Evolutionary conservation across 345 rosid genomes (phyloP), one percentile per base, ranked within the genome.

Genomic region (Mangifera indica): DNA sequence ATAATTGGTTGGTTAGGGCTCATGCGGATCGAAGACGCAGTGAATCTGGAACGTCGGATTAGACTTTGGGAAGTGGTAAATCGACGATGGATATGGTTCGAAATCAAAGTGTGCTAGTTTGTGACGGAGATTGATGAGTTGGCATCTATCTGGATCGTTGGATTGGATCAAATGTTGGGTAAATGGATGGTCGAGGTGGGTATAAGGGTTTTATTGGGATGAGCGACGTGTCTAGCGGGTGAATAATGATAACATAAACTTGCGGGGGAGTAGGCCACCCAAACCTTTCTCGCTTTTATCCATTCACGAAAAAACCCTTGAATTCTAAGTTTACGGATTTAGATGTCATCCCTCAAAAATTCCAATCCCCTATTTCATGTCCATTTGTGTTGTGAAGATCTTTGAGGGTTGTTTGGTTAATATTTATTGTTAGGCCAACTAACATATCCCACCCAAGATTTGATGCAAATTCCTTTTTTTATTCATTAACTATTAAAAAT

Each of bases 21-120:
- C 77, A 65, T 60, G n/a, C 40, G 77, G 85, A 85, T 85, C 24
- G 78, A 15, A 44, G 77, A 83, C 67, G 69, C 81, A 78, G 73
- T 18, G 3, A 0, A 0, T 18, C 1, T 7, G 17, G 0, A 5
- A 51, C 76, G 82, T 76, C 68, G 22, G 81, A 81, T 81, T 76
- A 0, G 10, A 21, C 18, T 0, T 2, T 6, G 1, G 48, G 5
- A 24, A 25, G 14, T 2, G 1, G 42, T 0, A 7, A 72, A 73
- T 60, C 59, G 73, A 76, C 78, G 84, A 81, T 22, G 1, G 2
- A 49, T 34, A 29, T 25, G 20, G 10, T 42, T 72, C 40, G 18
- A 66, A 55, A 29, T 48, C n/a, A 26, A 24, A 11, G 66, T 67
- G 48, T 65, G 54, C 73, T 69, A 69, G 72, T 70, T 58, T 45